Evolutionary conservation across 345 rosid genomes (phyloP), one percentile per base, ranked within the genome.

Genomic region (Corchorus olitorius): DNA sequence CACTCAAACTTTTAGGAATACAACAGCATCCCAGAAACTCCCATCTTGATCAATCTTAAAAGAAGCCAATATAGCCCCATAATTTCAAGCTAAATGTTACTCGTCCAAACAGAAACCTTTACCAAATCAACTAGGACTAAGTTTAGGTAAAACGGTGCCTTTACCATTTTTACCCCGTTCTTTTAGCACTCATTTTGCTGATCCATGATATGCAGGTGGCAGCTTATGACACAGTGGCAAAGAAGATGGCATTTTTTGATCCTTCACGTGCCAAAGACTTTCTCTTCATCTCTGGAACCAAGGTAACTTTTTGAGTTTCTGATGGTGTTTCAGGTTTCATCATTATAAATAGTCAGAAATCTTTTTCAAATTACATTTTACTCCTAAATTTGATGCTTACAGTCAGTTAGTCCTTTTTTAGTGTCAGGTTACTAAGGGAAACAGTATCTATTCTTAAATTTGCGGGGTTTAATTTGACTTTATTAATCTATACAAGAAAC

Each of bases 231-330:
- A 92, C 81, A 1, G 78, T 76, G 27, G 97, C 83, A 69, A 92
- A 89, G 89, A 88, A 92, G 85, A 96, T 96, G 99, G 97, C 98
- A 6, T 93, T 96, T 86, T 96, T 96, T 48, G 89, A 96, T 79
- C 95, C 95, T 22, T 87, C 92, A n/a, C 95, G 92, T 17, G 89
- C 94, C 41, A 83, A 93, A 74, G 98, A 96, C 76, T 94, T 93
- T 81, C 93, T 93, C 75, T 96, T 96, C 89, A 96, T 93, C 78
- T 96, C 99, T 65, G 99, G 98, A 81, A 96, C 97, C 75, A 96
- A 94, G 97, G 98, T 91, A 81, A 76, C 48, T 56, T 19, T 41
- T 43, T 37, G 53, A 33, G 54, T 43, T 11, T 72, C 14, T n/a
- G 2, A 13, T 9, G 16, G 39, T 50, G 14, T 70, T 70, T 52